These are phyloP conservation scores for Exidia glandulosa DNA, from an alignment of 768 basidiomycete genomes.

Conservation along the genomic window DNA sequence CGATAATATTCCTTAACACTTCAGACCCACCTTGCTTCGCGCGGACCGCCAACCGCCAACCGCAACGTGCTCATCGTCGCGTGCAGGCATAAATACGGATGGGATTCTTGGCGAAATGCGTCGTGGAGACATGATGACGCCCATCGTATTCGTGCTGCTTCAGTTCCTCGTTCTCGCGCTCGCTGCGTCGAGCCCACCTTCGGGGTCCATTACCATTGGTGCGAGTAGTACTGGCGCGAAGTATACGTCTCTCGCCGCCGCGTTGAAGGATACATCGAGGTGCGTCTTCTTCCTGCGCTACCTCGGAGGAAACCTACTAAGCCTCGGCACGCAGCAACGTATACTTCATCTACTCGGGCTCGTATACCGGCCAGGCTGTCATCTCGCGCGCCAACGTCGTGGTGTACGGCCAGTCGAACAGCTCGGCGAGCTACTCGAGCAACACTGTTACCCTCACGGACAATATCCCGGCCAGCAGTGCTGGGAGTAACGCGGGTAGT, in stretches of 20 bases:
- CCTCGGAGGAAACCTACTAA: too few species aligned
- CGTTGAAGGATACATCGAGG: conserved; percentile 3
- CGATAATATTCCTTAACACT: too few species aligned
- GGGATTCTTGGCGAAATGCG: too few species aligned
- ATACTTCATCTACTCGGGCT: conserved; percentile 1
- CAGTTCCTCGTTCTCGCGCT: too few species aligned
- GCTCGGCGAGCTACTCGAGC: not conserved
- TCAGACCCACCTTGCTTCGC: too few species aligned
- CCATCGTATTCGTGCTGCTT: too few species aligned
- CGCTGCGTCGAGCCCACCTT: not conserved
- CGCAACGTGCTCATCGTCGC: too few species aligned
- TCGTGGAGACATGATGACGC: too few species aligned
- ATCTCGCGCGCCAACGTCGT: conserved; percentile 2
- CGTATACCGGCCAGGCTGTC: conserved; percentile 3
- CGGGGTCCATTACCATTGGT: not conserved
- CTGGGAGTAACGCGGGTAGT: conserved; percentile 1
- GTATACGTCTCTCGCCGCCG: conserved; percentile 1
- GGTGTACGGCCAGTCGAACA: conserved; percentile 1
- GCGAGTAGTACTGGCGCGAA: not conserved
- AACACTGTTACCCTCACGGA: conserved; percentile 4
- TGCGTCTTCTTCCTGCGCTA: too few species aligned
- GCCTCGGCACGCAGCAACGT: not conserved
- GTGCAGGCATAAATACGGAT: too few species aligned
- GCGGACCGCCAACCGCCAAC: too few species aligned
- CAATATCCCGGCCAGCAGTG: not conserved